Conservation (phyloP, 2,329 filamentous ascomycete species). For the Aureobasidium zeae region DNA sequence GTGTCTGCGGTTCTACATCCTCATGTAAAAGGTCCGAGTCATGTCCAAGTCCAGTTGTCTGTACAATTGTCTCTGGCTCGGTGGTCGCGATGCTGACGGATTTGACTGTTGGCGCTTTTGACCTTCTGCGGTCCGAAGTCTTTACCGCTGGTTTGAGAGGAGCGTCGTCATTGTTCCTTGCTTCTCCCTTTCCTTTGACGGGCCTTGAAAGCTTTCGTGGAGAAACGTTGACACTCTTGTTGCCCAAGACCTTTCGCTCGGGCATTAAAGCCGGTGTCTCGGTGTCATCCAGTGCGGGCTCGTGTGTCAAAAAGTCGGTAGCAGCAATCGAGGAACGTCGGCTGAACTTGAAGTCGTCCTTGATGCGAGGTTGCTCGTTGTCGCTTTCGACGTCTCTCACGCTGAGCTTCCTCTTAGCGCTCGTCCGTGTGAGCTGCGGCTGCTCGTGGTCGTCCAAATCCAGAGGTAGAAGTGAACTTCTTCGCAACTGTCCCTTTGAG, state of each 20-base stretch:
- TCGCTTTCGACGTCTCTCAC: constrained; percentile 42
- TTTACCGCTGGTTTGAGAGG: constrained; percentile 15
- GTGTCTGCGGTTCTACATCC: constrained; percentile 22
- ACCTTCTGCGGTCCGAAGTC: constrained; percentile 16
- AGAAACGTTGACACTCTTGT: constrained; percentile 34
- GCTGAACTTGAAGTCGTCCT: constrained; percentile 41
- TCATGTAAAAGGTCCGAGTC: not conserved
- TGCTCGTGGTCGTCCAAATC: constrained; percentile 28
- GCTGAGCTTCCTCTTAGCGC: constrained; percentile 50
- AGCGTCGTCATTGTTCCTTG: constrained; percentile 19
- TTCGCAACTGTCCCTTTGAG: constrained; percentile 34
- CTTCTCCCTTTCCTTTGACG: constrained; percentile 15
- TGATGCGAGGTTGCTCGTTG: constrained; percentile 22
- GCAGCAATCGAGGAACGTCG: constrained; percentile 23
- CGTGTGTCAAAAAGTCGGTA: constrained; percentile 1
- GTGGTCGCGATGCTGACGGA: constrained; percentile 20
- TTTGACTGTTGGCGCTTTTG: constrained; percentile 8
- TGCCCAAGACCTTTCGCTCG: constrained; percentile 34
- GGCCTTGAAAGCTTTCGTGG: constrained; percentile 21
- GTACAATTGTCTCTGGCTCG: constrained; percentile 16
- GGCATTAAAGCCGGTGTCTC: constrained; percentile 12
- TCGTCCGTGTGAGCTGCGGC: constrained; percentile 34
- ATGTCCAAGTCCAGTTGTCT: constrained; percentile 12
- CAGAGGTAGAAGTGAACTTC: constrained; percentile 34
- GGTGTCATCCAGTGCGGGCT: not conserved